Base-by-base conservation (phyloP, 2,329 filamentous ascomycete genomes). In the Simplicillium aogashimaense region DNA sequence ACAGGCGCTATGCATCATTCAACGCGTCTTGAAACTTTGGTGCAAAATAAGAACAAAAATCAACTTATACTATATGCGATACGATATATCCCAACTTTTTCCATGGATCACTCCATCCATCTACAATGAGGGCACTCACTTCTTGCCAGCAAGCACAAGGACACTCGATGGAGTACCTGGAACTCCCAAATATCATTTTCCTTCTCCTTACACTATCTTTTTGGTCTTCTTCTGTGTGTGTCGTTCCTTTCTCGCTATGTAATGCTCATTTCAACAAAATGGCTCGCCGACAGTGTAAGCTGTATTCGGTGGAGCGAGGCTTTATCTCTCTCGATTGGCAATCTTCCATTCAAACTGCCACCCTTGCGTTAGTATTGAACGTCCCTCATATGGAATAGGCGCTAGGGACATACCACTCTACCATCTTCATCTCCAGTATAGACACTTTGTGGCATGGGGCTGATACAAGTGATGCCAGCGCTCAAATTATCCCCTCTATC, bases 381-480 rank as follows among this genome's bases (percentile, higher is more conserved):
- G 36, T 30, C 44, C 28, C 37, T 29, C 39, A 16, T 8, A 17
- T 2, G 29, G n/a, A 6, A 18, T 8, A 34, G 28, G 43, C 11
- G 13, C 4, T 18, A 12, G 7, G n/a, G 15, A 59, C 63, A 58
- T 47, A 92, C 86, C 61, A 98, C 90, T 68, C 81, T 74, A 25
- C 92, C 92, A 47, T 88, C 83, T 47, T 97, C 92, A 64, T 97
- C 92, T 3, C 90, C 92, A 0, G 89, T 95, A 61, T 95, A 97
- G 9, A 97, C 80, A 45, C 82, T 74, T 46, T 83, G 81, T 39
- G 86, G 78, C 73, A 89, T 84, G 3, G 90, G 84, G 42, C 85
- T 71, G 39, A 98, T 84, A 55, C 85, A 94, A 30, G 85, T 94
- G 45, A 97, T 89, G 0, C 82, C 81, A 2, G 83, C 81, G 35